Evolutionary conservation across 164 flowering plant species (phyloP).

Genomic region (Dillenia suffruticosa): DNA sequence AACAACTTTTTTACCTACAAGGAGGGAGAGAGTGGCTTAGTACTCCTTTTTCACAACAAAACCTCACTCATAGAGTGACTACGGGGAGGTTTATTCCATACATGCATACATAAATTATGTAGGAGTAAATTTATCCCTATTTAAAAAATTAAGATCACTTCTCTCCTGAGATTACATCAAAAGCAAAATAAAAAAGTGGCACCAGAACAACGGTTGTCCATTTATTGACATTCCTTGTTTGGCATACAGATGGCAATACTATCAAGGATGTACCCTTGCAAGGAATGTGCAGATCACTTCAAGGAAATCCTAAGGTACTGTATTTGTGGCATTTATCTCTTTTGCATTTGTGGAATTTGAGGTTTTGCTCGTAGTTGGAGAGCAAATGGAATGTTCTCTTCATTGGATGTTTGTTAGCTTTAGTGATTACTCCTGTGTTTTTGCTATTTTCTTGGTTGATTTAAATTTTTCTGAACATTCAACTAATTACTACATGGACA

Average conservation of each 20-base stretch:
- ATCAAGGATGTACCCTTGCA: conserved; percentile 95
- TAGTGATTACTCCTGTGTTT: not conserved
- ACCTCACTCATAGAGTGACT: too few relatives aligned
- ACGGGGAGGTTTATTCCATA: too few relatives aligned
- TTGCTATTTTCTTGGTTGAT: not conserved
- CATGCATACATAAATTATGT: not conserved
- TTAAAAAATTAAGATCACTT: not conserved
- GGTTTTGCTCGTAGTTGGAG: not conserved
- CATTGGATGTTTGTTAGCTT: not conserved
- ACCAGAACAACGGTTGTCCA: too few relatives aligned
- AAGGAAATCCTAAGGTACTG: conserved; percentile 80
- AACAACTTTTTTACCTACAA: too few relatives aligned
- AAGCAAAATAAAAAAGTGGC: too few relatives aligned
- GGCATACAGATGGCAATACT: conserved; percentile 77
- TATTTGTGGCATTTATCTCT: not conserved
- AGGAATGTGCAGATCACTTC: conserved; percentile 97
- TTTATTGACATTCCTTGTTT: conserved; percentile 12
- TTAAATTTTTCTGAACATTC: too few relatives aligned
- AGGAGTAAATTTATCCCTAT: not conserved
- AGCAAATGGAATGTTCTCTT: not conserved
- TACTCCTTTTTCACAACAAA: too few relatives aligned
- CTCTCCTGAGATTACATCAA: too few relatives aligned
- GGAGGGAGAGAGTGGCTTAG: too few relatives aligned
- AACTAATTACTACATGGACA: too few relatives aligned
- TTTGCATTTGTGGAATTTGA: not conserved